Conservation (phyloP, 2,329 filamentous ascomycete species). For the Fusarium sp. region DNA sequence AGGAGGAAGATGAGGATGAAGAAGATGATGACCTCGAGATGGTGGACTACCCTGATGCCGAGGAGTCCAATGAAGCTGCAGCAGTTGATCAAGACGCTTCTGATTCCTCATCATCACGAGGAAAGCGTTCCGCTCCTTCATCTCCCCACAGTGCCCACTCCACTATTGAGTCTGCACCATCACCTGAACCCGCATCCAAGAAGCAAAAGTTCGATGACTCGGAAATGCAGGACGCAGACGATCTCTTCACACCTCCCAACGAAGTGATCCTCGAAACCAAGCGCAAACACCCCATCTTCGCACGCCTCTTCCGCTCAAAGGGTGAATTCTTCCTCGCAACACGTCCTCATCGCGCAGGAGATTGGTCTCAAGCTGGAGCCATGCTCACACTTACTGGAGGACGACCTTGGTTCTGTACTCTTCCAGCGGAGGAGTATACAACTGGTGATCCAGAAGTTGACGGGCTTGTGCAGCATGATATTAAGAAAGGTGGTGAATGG, state of each 20-base stretch:
- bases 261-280: conserved; percentile 67
- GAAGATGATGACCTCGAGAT: conserved; percentile 46
- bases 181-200: conserved; percentile 29
- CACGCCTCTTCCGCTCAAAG: conserved; percentile 71
- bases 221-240: conserved; percentile 37
- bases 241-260: conserved; percentile 54
- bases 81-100: conserved; percentile 1
- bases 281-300: conserved; percentile 63
- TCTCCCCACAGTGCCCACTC: conserved; percentile 45
- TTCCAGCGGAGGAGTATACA: conserved; percentile 63
- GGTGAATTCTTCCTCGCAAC: conserved; percentile 72
- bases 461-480: conserved; percentile 62
- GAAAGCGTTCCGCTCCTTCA: conserved; percentile 33
- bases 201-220: conserved; percentile 30
- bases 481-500: conserved; percentile 69
- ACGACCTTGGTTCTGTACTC: conserved; percentile 69
- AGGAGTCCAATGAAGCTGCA: neutral
- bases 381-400: conserved; percentile 72
- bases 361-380: conserved; percentile 74
- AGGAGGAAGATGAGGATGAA: conserved; percentile 50
- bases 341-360: conserved; percentile 65
- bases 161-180: conserved; percentile 42
- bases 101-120: conserved; percentile 27
- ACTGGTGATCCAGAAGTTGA: conserved; percentile 63
- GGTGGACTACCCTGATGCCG: conserved; percentile 28